Evolutionary conservation across 1,284 basidiomycete species (phyloP).

Genomic region (Microbotryomycetes sp.): DNA sequence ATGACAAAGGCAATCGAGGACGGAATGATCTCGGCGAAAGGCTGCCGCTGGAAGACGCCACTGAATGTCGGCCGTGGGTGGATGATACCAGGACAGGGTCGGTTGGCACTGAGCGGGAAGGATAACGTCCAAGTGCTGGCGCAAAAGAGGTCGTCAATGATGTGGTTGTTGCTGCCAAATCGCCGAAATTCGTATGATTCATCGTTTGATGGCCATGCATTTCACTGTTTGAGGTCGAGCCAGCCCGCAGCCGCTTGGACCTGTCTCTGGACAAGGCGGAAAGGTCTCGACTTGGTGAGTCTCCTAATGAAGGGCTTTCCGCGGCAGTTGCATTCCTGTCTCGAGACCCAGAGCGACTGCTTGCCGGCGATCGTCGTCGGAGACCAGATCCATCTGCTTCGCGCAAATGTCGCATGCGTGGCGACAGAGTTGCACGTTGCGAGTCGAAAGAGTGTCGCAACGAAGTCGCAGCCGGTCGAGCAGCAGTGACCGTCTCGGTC

Average conservation of each 20-base stretch:
- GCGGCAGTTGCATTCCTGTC: background rate
- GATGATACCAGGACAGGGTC: background rate
- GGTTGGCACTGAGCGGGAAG: background rate
- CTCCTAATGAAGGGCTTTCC: slow-evolving; percentile 4
- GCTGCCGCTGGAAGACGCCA: background rate
- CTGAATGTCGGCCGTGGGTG: background rate
- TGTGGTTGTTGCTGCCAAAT: background rate
- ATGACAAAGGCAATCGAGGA: background rate
- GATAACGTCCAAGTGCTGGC: slow-evolving; percentile 2
- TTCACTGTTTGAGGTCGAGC: background rate
- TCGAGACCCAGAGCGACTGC: slow-evolving; percentile 2
- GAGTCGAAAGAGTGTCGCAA: slow-evolving; percentile 15
- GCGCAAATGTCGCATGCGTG: background rate
- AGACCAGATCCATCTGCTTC: slow-evolving; percentile 1
- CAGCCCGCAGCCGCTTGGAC: background rate
- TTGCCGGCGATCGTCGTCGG: background rate
- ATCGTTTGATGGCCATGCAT: slow-evolving; percentile 1
- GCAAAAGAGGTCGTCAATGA: background rate
- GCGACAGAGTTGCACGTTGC: slow-evolving; percentile 5
- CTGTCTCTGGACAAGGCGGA: slow-evolving; percentile 3
- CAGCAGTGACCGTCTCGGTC: slow-evolving; percentile 1
- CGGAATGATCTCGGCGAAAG: too few relatives aligned
- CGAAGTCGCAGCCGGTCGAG: background rate
- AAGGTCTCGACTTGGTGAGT: slow-evolving; percentile 6
- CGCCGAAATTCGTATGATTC: background rate